Evolutionary conservation across 306 rosid genomes (phyloP), one percentile per base, ranked within the genome.

Genomic region (Castanospermum australe): DNA sequence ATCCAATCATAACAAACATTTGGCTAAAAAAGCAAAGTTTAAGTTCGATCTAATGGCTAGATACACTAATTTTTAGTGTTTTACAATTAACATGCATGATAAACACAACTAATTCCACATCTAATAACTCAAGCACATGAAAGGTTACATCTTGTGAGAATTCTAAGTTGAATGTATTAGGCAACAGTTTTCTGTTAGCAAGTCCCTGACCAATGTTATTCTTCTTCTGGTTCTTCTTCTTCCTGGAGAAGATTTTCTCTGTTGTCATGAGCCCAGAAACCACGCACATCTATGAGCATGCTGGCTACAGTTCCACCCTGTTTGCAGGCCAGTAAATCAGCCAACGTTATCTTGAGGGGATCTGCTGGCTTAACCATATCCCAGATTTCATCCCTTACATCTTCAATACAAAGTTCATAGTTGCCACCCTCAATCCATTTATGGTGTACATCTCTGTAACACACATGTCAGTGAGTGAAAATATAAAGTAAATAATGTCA

Each of bases 271-370:
- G 99, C 99, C 99, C 99, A 96, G 79, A 96, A 96, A 75, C 98
- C 99, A 7, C 97, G 99, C 82, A 96, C 98, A 41, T 96, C 99
- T 28, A 96, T 93, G 30, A 96, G 94, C 98, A 96, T 93, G 84
- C 99, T 93, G 47, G 98, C 99, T 2, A 96, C 97, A 17, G 99
- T 96, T n/a, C 99, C 99, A 4, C 99, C 99, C 78, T 96, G 99
- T 81, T 96, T 96, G 93, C 99, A 96, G 66, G 71, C 75, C 63
- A 96, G 89, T 42, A 96, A 85, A 86, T 96, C 99, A 1, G 89
- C 85, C 84, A 86, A 86, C 33, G 99, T 90, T 35, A 96, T 89
- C 84, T 80, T 81, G 8, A 95, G 89, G 5, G 92, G 91, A 79
- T 95, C 97, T 1, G 35, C 89, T 17, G 99, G 98, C 91, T 95